Conservation (phyloP, 352 stramenopile genomes). For the Phytophthora hibernalis region DNA sequence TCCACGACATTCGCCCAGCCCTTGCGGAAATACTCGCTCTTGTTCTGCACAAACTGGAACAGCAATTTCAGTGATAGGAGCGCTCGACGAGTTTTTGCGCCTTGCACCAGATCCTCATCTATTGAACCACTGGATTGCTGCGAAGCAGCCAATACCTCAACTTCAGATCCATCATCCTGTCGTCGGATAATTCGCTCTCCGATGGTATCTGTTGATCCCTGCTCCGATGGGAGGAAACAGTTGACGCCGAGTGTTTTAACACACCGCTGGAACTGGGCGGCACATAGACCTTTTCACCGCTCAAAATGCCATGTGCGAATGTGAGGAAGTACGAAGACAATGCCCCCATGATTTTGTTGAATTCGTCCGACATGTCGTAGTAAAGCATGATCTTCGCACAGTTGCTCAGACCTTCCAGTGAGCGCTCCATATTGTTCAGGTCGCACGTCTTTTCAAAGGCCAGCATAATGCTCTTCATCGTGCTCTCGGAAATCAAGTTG, state of each 20-base stretch:
- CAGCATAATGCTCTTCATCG: conserved; percentile 81
- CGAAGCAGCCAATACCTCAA: conserved; percentile 46
- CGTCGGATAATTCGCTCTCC: conserved; percentile 41
- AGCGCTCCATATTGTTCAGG: conserved; percentile 83
- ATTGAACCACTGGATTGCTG: conserved; percentile 29
- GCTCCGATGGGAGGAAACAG: conserved; percentile 17
- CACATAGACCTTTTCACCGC: conserved; percentile 85
- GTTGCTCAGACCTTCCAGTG: conserved; percentile 82
- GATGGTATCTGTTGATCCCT: conserved; percentile 22
- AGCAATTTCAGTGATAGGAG: conserved; percentile 81
- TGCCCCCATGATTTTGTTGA: conserved; percentile 86
- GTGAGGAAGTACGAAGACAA: conserved; percentile 86
- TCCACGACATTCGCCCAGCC: conserved; percentile 86
- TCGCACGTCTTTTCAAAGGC: conserved; percentile 89
- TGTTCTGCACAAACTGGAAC: conserved; percentile 88
- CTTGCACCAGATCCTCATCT: conserved; percentile 66
- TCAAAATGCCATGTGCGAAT: conserved; percentile 86
- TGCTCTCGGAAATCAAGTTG: conserved; percentile 78
- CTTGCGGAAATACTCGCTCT: conserved; percentile 79
- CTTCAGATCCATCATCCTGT: conserved; percentile 44
- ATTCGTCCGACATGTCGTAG: conserved; percentile 79
- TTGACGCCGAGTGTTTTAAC: conserved; percentile 30
- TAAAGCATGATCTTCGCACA: conserved; percentile 89
- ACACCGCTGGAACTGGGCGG: conserved; percentile 46
- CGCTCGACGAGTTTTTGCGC: conserved; percentile 78